phyloP scores from a whole-genome alignment of 495 filamentous ascomycete species.

The Penicillium odoratum region DNA sequence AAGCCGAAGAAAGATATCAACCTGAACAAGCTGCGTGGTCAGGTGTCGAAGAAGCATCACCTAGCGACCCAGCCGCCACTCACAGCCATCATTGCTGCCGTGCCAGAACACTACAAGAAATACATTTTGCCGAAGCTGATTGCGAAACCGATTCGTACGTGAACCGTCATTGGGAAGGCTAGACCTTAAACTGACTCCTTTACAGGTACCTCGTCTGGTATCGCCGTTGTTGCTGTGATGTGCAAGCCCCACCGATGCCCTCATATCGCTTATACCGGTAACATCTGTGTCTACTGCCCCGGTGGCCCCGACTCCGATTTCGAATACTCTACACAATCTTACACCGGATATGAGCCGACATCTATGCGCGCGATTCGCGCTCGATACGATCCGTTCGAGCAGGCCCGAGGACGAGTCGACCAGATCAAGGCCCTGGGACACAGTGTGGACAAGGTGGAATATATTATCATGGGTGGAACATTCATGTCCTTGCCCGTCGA shows the following conservation, averaged over 20 bases:
- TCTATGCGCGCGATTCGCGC: conserved; percentile 98
- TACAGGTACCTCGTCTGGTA: conserved; percentile 81
- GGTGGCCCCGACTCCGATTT: conserved; percentile 97
- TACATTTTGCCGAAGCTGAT: conserved; percentile 94
- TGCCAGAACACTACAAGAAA: conserved; percentile 99
- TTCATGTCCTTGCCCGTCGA: conserved; percentile 93
- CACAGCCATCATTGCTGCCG: conserved; percentile 94
- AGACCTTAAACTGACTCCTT: conserved; percentile 15
- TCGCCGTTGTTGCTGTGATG: conserved; percentile 99
- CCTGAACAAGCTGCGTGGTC: conserved; percentile 83
- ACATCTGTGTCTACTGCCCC: conserved; percentile 98
- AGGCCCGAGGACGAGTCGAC: conserved; percentile 92
- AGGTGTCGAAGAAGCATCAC: conserved; percentile 88
- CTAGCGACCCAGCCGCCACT: conserved; percentile 83
- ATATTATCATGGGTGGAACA: conserved; percentile 99
- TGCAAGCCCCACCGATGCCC: conserved; percentile 98
- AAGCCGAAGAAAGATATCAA: conserved; percentile 83
- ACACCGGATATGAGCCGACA: conserved; percentile 97
- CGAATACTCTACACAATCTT: conserved; percentile 97
- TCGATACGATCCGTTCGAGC: conserved; percentile 96
- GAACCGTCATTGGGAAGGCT: not conserved
- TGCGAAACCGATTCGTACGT: conserved; percentile 89
- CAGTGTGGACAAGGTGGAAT: conserved; percentile 98
- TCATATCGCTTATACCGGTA: conserved; percentile 96
- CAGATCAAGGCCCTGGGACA: conserved; percentile 94